A percentile compares a stretch with the other conserved stretches of the same genome.
Conservation (phyloP, 805 yeast species). For the Ogataea pignaliae region DNA sequence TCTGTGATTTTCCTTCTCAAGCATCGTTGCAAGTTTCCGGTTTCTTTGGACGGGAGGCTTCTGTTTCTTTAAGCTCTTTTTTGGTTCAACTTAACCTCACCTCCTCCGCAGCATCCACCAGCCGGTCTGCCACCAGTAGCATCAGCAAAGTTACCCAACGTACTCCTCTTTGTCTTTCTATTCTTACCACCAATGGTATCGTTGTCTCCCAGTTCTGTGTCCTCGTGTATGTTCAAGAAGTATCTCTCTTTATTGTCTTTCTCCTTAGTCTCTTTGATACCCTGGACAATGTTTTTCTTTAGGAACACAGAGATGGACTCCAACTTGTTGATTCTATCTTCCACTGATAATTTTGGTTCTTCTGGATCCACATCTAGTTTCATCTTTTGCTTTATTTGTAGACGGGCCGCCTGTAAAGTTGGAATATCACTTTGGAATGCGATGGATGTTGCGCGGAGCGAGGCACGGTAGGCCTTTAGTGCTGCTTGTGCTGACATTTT, state of each 20-base stretch:
- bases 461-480: constrained; percentile 53
- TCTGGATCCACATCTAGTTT: constrained; percentile 30
- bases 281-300: constrained; percentile 82
- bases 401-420: constrained; percentile 56
- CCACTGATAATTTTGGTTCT: constrained; percentile 43
- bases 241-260: constrained; percentile 42
- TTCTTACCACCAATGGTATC: constrained; percentile 44
- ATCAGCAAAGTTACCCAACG: constrained; percentile 28
- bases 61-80: constrained; percentile 4
- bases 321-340: constrained; percentile 50
- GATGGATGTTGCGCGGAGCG: constrained; percentile 59
- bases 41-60: too few species aligned
- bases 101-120: constrained; percentile 57
- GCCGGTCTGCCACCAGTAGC: constrained; percentile 53
- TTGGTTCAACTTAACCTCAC: constrained; percentile 31
- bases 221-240: constrained; percentile 65
- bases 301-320: constrained; percentile 71
- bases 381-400: constrained; percentile 53
- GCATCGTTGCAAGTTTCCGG: too few species aligned
- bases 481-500: constrained; percentile 22
- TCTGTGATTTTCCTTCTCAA: too few species aligned
- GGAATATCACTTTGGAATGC: constrained; percentile 51
- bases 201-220: constrained; percentile 89
- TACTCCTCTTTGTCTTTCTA: constrained; percentile 41
- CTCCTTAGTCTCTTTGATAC: constrained; percentile 37